These are phyloP conservation scores for Fistulinella cinereoalba DNA, from an alignment of 1,284 basidiomycete species.

Conservation along the genomic window DNA sequence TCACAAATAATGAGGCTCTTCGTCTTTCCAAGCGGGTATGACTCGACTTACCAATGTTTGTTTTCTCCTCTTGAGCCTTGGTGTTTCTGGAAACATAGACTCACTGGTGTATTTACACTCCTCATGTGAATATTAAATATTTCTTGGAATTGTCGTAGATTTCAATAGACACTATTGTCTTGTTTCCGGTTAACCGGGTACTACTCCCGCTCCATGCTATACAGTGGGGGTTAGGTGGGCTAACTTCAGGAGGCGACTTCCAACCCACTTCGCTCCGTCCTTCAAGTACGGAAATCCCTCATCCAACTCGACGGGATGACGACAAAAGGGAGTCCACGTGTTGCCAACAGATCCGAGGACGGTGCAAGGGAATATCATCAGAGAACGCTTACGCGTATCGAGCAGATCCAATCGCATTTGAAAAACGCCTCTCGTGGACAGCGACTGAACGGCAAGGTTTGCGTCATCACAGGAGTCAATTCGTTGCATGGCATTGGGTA, in stretches of 20 bases:
- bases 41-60: constrained; percentile 3
- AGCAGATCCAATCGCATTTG: constrained; percentile 72
- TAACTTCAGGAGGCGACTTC: too few species aligned
- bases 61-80: constrained; percentile 3
- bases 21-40: background rate
- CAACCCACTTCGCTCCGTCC: background rate
- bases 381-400: constrained; percentile 60
- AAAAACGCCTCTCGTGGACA: constrained; percentile 50
- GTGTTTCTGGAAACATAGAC: constrained; percentile 14
- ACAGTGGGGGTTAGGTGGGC: too few species aligned
- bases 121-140: constrained; percentile 6
- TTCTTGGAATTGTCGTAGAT: constrained; percentile 10
- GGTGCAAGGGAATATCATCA: constrained; percentile 48
- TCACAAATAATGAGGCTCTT: constrained; percentile 8
- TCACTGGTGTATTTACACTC: constrained; percentile 6
- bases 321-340: constrained; percentile 16
- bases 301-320: constrained; percentile 14
- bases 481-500: constrained; percentile 85
- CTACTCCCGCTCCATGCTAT: too few species aligned
- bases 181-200: background rate
- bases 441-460: constrained; percentile 79
- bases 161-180: constrained; percentile 8
- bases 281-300: background rate
- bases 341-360: constrained; percentile 10
- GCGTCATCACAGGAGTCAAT: constrained; percentile 85